Conservation (phyloP, 768 basidiomycete genomes). For the Astraeus odoratus region DNA sequence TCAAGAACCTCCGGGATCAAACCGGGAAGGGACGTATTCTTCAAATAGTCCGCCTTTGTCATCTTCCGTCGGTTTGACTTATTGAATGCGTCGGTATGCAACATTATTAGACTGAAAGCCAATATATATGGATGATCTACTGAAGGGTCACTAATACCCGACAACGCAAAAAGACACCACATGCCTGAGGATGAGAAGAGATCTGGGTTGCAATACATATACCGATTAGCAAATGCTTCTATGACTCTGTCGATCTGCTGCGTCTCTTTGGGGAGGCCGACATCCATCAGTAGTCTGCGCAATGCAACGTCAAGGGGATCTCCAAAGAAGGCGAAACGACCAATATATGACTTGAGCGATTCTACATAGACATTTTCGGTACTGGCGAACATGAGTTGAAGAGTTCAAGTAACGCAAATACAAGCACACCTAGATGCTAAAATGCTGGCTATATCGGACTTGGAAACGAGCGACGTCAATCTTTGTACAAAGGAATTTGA, state of each 20-base stretch:
- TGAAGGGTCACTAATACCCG: slow-evolving; percentile 1
- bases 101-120: slow-evolving; percentile 97
- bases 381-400: slow-evolving; percentile 33
- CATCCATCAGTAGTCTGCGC: slow-evolving; percentile 83
- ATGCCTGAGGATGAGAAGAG: slow-evolving; percentile 74
- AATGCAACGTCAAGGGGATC: slow-evolving; percentile 90
- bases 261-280: slow-evolving; percentile 89
- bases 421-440: slow-evolving; percentile 68
- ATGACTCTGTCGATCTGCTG: slow-evolving; percentile 98
- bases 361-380: slow-evolving; percentile 60
- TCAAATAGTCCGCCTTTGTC: slow-evolving; percentile 90
- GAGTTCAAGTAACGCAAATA: slow-evolving; percentile 1
- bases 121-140: slow-evolving; percentile 92
- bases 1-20: slow-evolving; percentile 79
- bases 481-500: slow-evolving; percentile 64
- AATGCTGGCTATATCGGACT: slow-evolving; percentile 73
- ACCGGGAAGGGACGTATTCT: slow-evolving; percentile 85
- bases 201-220: slow-evolving; percentile 74
- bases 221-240: slow-evolving; percentile 87
- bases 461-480: slow-evolving; percentile 56
- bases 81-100: slow-evolving; percentile 98
- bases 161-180: slow-evolving; percentile 9
- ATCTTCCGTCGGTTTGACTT: slow-evolving; percentile 97
- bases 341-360: slow-evolving; percentile 67
- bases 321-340: slow-evolving; percentile 66